Evolutionary conservation across 2,329 filamentous ascomycete species (phyloP).

Genomic region (Arthroderma sp.): DNA sequence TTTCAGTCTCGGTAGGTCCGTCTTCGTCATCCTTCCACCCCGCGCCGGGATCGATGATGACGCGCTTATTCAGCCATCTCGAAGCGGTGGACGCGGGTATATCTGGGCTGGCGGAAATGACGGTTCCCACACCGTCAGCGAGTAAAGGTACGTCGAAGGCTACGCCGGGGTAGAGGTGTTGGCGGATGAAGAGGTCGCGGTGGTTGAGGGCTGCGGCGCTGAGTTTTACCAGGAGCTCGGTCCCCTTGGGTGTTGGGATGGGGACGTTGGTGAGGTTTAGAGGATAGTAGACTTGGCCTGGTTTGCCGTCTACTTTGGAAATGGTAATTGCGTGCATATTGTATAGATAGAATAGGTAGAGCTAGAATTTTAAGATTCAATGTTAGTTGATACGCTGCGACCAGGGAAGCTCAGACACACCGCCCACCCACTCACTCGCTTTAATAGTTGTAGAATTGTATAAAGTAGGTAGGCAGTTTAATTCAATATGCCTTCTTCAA

Average conservation of each 20-base stretch:
- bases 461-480: too few relatives aligned
- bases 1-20: conserved; percentile 43
- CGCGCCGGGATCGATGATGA: conserved; percentile 63
- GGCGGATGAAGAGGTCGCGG: conserved; percentile 86
- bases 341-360: too few relatives aligned
- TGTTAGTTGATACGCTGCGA: too few relatives aligned
- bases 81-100: conserved; percentile 32
- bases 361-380: too few relatives aligned
- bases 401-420: too few relatives aligned
- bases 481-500: too few relatives aligned
- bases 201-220: conserved; percentile 80
- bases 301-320: conserved; percentile 56
- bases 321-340: conserved; percentile 29
- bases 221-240: conserved; percentile 62
- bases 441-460: too few relatives aligned
- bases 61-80: conserved; percentile 50
- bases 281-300: conserved; percentile 63
- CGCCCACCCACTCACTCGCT: too few relatives aligned
- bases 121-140: conserved; percentile 67
- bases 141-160: conserved; percentile 67
- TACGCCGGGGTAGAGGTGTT: conserved; percentile 77
- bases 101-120: conserved; percentile 49
- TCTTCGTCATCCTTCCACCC: conserved; percentile 62
- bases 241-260: conserved; percentile 48
- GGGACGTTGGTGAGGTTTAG: conserved; percentile 46